A percentile compares a stretch with the other conserved stretches of the same genome.
Evolutionary conservation across 139 green algal species (phyloP).

Genomic region (Monoraphidium neglectum): DNA sequence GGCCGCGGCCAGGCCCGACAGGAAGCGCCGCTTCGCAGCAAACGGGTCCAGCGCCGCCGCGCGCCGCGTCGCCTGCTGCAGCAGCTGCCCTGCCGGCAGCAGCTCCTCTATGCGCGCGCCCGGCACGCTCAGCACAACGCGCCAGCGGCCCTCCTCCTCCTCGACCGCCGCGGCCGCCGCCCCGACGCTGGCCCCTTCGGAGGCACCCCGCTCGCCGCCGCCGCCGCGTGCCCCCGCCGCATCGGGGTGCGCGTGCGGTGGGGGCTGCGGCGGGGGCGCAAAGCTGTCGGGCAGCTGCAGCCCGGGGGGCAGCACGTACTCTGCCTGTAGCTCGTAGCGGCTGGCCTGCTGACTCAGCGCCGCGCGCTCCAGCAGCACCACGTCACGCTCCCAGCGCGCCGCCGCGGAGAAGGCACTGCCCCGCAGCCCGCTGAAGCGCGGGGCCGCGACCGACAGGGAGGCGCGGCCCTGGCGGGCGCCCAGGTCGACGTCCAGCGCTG

Average conservation of each 20-base stretch:
- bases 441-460: conserved; percentile 49
- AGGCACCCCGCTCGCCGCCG: too few relatives aligned
- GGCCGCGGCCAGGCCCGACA: conserved; percentile 47
- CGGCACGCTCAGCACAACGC: conserved; percentile 65
- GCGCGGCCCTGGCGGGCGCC: conserved; percentile 47
- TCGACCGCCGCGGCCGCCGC: background rate
- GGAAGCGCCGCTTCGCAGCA: conserved; percentile 72
- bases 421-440: conserved; percentile 70
- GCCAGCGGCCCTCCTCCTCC: conserved; percentile 33
- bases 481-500: conserved; percentile 70
- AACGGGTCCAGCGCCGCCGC: conserved; percentile 64
- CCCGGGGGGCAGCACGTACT: conserved; percentile 71
- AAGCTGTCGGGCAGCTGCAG: conserved; percentile 7
- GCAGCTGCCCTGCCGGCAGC: conserved; percentile 80
- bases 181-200: background rate
- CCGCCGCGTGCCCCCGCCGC: background rate
- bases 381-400: conserved; percentile 79
- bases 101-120: conserved; percentile 87
- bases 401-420: conserved; percentile 15
- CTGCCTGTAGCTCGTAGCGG: conserved; percentile 78
- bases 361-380: conserved; percentile 83
- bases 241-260: background rate
- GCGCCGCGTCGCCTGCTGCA: conserved; percentile 43
- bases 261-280: conserved; percentile 1
- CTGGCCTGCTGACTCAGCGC: conserved; percentile 73